Base-by-base conservation (phyloP, 768 basidiomycete genomes). In the Austroboletus festivus region DNA sequence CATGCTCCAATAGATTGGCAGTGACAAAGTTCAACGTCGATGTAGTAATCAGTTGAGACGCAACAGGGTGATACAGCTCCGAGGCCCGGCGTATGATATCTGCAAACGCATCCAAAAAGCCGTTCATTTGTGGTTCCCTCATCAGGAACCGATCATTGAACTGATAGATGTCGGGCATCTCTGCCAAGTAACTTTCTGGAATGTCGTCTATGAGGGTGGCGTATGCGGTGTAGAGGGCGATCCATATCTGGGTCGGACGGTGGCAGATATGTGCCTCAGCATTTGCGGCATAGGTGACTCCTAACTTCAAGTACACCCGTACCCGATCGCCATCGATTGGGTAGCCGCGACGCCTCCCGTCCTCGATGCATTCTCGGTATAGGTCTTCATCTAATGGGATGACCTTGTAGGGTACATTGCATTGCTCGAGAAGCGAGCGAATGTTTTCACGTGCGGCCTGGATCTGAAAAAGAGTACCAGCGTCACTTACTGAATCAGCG, bases 221-320 rank as follows among this genome's bases (percentile, higher is more conserved):
- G 38, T 58, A 67, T 4, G 69, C 58, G 5, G 71, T 72, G 52
- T 62, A 74, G 3, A 73, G 52, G 9, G 70, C 64, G 30, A 73
- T 67, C 60, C 10, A 63, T 49, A 20, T 50, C 20, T 33, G 48
- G 10, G 40, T 28, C 8, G 34, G 31, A 30, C 37, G 34, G 28
- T 44, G 20, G 5, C 22, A 28, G 1, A 70, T 53, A 47, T 70
- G 68, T 0, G 49, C 50, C 31, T 64, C 66, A 3, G 58, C 54
- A 9, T 5, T 48, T 8, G 55, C 52, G 5, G 51, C 58, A 30
- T 58, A 69, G 22, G 55, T 41, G 26, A 67, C 68, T 2, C 71
- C 72, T 2, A 58, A 52, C 8, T 12, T 28, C 34, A 73, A 56
- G 42, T 61, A 71, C 3, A 65, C 65, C n/a, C 42, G 51, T 19